Evolutionary conservation across 202 grass and related monocot genomes (phyloP).

Genomic region (Dendrocalamus latiflorus): DNA sequence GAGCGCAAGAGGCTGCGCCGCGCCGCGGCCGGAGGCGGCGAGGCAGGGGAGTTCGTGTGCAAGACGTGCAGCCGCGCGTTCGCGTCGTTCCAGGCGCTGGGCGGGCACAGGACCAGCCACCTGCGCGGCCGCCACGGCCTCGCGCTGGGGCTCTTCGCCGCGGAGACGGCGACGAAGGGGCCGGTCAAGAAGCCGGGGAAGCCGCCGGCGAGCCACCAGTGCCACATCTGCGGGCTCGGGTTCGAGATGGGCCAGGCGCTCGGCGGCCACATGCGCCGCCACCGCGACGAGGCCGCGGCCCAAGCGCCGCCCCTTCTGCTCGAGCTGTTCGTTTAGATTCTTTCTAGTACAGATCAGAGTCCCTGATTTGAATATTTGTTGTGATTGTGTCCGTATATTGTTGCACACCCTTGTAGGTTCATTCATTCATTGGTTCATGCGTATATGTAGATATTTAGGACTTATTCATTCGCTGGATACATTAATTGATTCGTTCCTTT

Average conservation of each 20-base stretch:
- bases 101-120: conserved; percentile 66
- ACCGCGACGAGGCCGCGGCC: conserved; percentile 26
- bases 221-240: conserved; percentile 31
- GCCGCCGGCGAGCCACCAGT: conserved; percentile 1
- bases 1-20: background rate
- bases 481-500: background rate
- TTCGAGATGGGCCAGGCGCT: conserved; percentile 66
- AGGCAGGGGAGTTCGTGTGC: conserved; percentile 42
- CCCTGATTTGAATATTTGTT: background rate
- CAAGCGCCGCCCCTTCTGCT: conserved; percentile 37
- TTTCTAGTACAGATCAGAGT: background rate
- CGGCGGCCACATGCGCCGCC: conserved; percentile 66
- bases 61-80: conserved; percentile 69
- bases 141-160: background rate
- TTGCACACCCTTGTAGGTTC: background rate
- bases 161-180: background rate
- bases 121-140: conserved; percentile 44
- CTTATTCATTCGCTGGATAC: background rate
- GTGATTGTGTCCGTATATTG: background rate
- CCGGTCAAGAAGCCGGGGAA: background rate
- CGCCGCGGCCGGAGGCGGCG: background rate
- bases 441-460: background rate
- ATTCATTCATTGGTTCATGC: background rate
- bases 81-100: conserved; percentile 62
- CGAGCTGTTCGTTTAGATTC: conserved; percentile 32